Conservation (phyloP, 176 grass and related monocot genomes). For the Paspalum notatum region DNA sequence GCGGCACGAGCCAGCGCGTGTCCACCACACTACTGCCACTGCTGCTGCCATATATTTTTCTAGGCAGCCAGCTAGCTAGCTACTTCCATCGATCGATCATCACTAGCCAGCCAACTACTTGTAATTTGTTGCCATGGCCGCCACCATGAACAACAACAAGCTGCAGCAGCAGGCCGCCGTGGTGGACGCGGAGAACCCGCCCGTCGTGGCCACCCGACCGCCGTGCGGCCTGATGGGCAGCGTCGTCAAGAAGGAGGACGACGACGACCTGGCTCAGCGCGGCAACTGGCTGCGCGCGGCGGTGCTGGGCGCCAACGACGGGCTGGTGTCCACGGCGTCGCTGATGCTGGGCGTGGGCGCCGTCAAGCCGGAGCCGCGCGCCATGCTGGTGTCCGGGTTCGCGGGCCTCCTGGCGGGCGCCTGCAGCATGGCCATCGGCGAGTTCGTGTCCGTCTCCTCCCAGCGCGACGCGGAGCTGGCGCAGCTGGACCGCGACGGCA, state of each 20-base stretch:
- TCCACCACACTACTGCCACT: constrained; percentile 50
- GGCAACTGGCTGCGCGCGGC: constrained; percentile 76
- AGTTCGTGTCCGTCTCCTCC: constrained; percentile 83
- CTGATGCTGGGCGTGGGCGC: constrained; percentile 84
- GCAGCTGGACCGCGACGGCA: constrained; percentile 46
- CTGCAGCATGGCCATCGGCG: constrained; percentile 81
- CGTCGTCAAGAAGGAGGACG: not conserved
- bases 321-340: constrained; percentile 68
- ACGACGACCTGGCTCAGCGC: constrained; percentile 33
- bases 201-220: not conserved
- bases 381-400: constrained; percentile 73
- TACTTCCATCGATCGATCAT: too few relatives aligned
- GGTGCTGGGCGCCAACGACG: constrained; percentile 79
- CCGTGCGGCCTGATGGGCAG: not conserved
- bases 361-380: constrained; percentile 50
- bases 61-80: too few relatives aligned
- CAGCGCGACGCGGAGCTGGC: constrained; percentile 73
- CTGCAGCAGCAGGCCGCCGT: too few relatives aligned
- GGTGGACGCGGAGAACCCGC: constrained; percentile 42
- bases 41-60: too few relatives aligned
- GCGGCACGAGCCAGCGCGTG: constrained; percentile 48
- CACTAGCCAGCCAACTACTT: too few relatives aligned
- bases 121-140: too few relatives aligned
- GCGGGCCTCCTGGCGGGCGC: constrained; percentile 73
- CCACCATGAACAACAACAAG: too few relatives aligned